Evolutionary conservation across 1,284 basidiomycete genomes (phyloP), one percentile per base, ranked within the genome.

Genomic region (Ganoderma lingzhi): DNA sequence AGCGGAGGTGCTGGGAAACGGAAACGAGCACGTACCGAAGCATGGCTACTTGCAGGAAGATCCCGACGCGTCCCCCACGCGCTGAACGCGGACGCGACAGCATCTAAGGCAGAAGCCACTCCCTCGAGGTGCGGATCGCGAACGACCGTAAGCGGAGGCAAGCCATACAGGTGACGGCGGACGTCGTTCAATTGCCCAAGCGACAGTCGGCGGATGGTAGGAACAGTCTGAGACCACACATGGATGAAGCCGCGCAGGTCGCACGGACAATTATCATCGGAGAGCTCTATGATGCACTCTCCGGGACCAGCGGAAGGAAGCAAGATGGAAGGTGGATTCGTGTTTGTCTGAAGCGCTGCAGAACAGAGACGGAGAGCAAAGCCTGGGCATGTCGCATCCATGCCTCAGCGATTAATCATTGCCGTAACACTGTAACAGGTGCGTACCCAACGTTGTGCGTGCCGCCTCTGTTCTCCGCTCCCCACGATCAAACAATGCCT

Each of bases 221-320:
- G 63, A 23, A 59, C 55, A n/a, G 30, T 30, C 37, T 56, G 63
- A 4, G 28, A 44, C 63, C 63, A 65, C 30, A 65, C 28, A 28
- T 44, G 19, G 30, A 58, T 32, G 41, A 59, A 65, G 10, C 37
- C 37, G 15, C 56, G 55, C 2, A 59, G 53, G 44, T 42, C 63
- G 23, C 23, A 30, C 15, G 63, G 63, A 30, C 63, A 64, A 41
- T 56, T 28, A 6, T 56, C 23, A 39, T 55, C 35, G 10, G 23
- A 56, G 37, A 55, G 23, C 19, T 30, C 14, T 42, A 23, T n/a
- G n/a, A 12, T 17, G 23, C 17, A 23, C 14, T 32, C 37, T 17
- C 30, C 28, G 30, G 14, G 48, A 51, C 48, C 28, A 45, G 28
- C 9, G 35, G 56, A 39, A 39, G 17, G 56, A 59, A 59, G 56